Evolutionary conservation across 768 basidiomycete species (phyloP).

Genomic region (Lactarius psammicola): DNA sequence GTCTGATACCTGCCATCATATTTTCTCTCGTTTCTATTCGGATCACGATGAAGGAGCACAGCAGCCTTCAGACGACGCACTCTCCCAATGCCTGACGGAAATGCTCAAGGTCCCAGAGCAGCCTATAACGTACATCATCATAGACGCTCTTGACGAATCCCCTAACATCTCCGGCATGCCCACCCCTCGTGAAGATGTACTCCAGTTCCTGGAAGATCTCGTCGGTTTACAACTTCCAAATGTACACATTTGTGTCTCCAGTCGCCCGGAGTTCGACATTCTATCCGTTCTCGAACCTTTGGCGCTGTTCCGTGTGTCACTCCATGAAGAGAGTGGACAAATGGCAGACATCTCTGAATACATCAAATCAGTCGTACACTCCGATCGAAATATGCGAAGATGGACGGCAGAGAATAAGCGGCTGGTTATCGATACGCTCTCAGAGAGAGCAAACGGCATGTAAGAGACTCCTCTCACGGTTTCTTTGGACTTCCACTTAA

Average conservation of each 20-base stretch:
- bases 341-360: not conserved
- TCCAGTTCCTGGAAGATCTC: not conserved
- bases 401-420: not conserved
- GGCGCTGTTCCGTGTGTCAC: not conserved
- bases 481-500: not conserved
- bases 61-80: not conserved
- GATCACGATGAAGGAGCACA: not conserved
- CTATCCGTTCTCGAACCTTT: not conserved
- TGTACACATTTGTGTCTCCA: not conserved
- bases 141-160: conserved; percentile 15
- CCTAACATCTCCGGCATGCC: not conserved
- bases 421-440: conserved; percentile 4
- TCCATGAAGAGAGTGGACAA: conserved; percentile 7
- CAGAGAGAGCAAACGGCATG: not conserved
- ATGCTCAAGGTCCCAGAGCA: not conserved
- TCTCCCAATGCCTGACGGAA: not conserved
- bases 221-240: not conserved
- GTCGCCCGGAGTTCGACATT: conserved; percentile 9
- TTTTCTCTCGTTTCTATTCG: conserved; percentile 11
- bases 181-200: conserved; percentile 8
- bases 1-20: not conserved
- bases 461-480: not conserved
- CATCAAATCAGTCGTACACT: not conserved
- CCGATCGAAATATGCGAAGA: conserved; percentile 4
- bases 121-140: not conserved